Percentiles rank a stretch among this genome's conserved stretches.
Conservation (phyloP, 2,329 filamentous ascomycete genomes). For the Ramularia collo-cygni region DNA sequence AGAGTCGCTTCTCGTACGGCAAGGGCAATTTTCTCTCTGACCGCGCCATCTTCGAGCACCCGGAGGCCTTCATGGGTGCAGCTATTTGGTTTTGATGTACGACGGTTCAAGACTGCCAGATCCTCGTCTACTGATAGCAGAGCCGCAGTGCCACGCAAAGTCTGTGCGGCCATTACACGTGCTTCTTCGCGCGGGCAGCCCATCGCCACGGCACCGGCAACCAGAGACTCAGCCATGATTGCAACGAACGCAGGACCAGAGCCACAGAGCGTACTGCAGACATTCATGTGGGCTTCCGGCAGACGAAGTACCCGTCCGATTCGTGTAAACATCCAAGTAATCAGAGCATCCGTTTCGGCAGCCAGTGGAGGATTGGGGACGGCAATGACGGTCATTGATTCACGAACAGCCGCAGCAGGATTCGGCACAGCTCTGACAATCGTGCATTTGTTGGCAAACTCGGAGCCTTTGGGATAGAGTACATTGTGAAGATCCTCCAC, state of each 20-base stretch:
- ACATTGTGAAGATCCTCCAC: slow-evolving; percentile 51
- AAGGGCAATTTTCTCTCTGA: slow-evolving; percentile 59
- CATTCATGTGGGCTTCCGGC: slow-evolving; percentile 63
- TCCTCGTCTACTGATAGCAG: slow-evolving; percentile 64
- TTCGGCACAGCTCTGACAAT: slow-evolving; percentile 81
- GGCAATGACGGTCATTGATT: slow-evolving; percentile 74
- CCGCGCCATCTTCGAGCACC: slow-evolving; percentile 64
- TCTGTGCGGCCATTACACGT: slow-evolving; percentile 70
- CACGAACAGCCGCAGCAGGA: slow-evolving; percentile 68
- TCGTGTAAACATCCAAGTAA: slow-evolving; percentile 69
- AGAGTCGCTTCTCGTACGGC: slow-evolving; percentile 65
- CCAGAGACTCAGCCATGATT: slow-evolving; percentile 65
- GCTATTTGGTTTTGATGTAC: slow-evolving; percentile 69
- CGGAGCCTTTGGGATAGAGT: slow-evolving; percentile 43
- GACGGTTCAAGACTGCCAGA: slow-evolving; percentile 66
- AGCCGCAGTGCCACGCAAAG: slow-evolving; percentile 65
- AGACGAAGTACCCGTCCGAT: slow-evolving; percentile 66
- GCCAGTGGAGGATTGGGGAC: slow-evolving; percentile 54
- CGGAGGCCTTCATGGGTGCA: slow-evolving; percentile 70
- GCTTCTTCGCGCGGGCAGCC: slow-evolving; percentile 67
- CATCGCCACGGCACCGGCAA: slow-evolving; percentile 74
- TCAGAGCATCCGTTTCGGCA: slow-evolving; percentile 47
- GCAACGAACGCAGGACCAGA: slow-evolving; percentile 71
- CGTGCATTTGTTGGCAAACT: slow-evolving; percentile 48
- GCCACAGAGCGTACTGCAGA: slow-evolving; percentile 65